Evolutionary conservation across 2,329 filamentous ascomycete species (phyloP).

Genomic region (Phialophora macrospora): DNA sequence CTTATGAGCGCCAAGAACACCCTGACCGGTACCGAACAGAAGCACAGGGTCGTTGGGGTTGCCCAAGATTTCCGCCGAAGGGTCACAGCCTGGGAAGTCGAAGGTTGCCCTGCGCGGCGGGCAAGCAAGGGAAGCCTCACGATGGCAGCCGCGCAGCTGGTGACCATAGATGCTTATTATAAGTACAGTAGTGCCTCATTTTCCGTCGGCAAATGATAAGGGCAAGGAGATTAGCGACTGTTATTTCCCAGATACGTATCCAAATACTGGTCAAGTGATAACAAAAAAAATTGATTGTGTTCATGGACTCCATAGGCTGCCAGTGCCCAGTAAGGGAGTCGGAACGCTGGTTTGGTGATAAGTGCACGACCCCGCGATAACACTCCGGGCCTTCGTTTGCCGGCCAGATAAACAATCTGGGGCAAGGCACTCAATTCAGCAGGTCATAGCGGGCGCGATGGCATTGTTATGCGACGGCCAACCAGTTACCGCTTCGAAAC

Average conservation of each 20-base stretch:
- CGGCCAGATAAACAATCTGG: constrained; percentile 31
- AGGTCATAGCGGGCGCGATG: constrained; percentile 13
- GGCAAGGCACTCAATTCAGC: constrained; percentile 23
- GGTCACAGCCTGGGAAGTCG: background rate
- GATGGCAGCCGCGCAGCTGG: background rate
- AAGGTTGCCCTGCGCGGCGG: background rate
- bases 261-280: constrained; percentile 12
- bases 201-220: constrained; percentile 22
- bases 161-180: constrained; percentile 13
- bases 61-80: background rate
- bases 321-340: constrained; percentile 2
- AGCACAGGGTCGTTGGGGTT: background rate
- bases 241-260: constrained; percentile 5
- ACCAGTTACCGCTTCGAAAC: constrained; percentile 12
- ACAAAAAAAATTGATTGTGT: constrained; percentile 10
- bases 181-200: constrained; percentile 10
- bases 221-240: constrained; percentile 28
- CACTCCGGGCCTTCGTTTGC: constrained; percentile 18
- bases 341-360: constrained; percentile 22
- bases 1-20: background rate
- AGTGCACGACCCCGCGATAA: constrained; percentile 31
- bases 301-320: constrained; percentile 17
- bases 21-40: background rate
- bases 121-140: background rate
- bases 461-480: constrained; percentile 7